Evolutionary conservation across 495 filamentous ascomycete species (phyloP), one percentile per base, ranked within the genome.

Genomic region (Rhypophila decipiens): DNA sequence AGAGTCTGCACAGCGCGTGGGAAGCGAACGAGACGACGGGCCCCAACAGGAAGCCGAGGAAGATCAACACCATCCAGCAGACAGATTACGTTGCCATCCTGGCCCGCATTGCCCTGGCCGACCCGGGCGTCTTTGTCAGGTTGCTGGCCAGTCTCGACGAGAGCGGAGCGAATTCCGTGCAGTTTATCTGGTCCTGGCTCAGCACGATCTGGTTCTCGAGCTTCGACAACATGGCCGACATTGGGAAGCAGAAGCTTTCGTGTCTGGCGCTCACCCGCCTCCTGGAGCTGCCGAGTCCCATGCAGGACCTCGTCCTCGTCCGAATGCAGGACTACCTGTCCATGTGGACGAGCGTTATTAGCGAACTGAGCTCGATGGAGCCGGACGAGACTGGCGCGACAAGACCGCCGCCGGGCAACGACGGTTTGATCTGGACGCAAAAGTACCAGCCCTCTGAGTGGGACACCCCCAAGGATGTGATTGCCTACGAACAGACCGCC

Each of bases 11-110:
- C 51, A 78, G 83, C 39, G 77, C 81, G 41, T 83, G 85, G 67
- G 76, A 85, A 54, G 77, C 84, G 2, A 80, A 83, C 54, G 80
- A 88, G 60, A 88, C 85, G 0, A 81, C 81, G 1, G 90, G 90
- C 0, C 90, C 90, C 0, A 82, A 85, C 52, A 71, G 69, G 24
- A 85, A 72, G 53, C 69, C 67, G 23, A 71, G 80, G 24, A 72
- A 73, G 36, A 74, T 94, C 37, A 82, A 82, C 50, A 75, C 78
- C 20, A 70, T 87, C 22, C 79, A 83, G 5, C 77, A 95, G 55
- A 86, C 82, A 1, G 86, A 96, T 61, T 95, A 93, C 66, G 83
- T 93, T 50, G 74, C 75, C 10, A 73, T 97, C n/a, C 74, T 97
- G 2, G 83, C 90, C 9, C 83, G 90, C 8, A 75, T 98, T 20